phyloP scores from a whole-genome alignment of 164 flowering plant species.

The Chimonanthus salicifolius region DNA sequence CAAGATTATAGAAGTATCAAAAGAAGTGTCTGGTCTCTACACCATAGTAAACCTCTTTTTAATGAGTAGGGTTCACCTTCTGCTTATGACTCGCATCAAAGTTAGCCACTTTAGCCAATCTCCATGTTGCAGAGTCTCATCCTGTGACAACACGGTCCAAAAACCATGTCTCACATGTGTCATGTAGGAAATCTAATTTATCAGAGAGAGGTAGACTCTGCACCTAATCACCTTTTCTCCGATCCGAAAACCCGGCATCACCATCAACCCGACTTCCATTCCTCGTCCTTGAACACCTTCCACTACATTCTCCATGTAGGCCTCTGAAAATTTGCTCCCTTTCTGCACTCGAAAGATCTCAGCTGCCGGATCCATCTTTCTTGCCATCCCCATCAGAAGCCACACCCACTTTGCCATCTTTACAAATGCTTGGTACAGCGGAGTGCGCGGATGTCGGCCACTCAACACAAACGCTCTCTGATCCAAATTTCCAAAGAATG shows the following conservation, averaged over 20 bases:
- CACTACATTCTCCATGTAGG: constrained; percentile 46
- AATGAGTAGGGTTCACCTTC: too few species aligned
- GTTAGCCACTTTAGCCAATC: too few species aligned
- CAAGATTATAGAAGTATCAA: too few species aligned
- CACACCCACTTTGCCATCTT: constrained; percentile 60
- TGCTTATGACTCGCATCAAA: too few species aligned
- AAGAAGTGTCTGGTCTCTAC: too few species aligned
- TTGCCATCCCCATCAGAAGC: constrained; percentile 36
- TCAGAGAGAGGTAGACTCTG: constrained; percentile 34
- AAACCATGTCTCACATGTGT: neutral
- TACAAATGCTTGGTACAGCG: constrained; percentile 48
- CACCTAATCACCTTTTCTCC: constrained; percentile 33
- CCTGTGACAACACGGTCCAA: too few species aligned
- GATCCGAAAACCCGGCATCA: constrained; percentile 52
- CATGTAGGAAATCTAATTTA: neutral
- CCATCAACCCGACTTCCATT: constrained; percentile 39
- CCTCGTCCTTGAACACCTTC: constrained; percentile 13
- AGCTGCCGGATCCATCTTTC: constrained; percentile 27
- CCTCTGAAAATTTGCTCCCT: constrained; percentile 42
- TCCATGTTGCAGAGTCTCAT: too few species aligned
- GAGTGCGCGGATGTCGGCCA: constrained; percentile 54
- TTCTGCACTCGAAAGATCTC: constrained; percentile 33
- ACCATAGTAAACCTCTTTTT: too few species aligned
- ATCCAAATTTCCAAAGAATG: constrained; percentile 61
- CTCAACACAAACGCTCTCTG: constrained; percentile 37